Conservation (phyloP, 257 asterid genomes). For the Lycium barbarum region DNA sequence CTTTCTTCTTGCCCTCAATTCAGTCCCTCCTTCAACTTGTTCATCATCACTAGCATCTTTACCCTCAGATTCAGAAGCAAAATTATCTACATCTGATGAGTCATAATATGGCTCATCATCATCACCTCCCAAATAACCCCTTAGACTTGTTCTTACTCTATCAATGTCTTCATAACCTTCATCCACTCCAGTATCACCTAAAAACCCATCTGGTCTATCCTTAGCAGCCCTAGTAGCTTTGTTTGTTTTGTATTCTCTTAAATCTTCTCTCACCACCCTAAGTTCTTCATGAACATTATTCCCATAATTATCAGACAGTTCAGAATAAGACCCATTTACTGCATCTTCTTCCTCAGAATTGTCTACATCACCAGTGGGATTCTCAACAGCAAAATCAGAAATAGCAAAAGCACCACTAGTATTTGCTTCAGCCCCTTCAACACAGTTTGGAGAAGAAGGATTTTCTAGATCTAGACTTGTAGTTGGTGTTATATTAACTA, state of each 20-base stretch:
- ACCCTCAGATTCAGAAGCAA: background rate
- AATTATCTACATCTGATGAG: background rate
- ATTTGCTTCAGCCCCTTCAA: background rate
- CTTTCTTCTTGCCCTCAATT: background rate
- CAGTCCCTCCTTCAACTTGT: background rate
- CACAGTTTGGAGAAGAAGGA: background rate
- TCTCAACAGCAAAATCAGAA: too few relatives aligned
- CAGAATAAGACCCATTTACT: background rate
- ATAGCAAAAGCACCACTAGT: too few relatives aligned
- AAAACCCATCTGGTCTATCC: background rate
- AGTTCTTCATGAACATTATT: background rate
- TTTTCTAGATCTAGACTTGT: background rate
- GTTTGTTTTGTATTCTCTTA: background rate
- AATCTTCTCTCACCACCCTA: background rate
- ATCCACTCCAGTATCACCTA: background rate
- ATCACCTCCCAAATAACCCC: background rate
- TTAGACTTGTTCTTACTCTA: background rate
- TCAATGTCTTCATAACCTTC: background rate
- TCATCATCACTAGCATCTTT: background rate
- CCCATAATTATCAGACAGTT: background rate
- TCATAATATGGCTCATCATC: background rate
- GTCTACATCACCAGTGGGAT: background rate
- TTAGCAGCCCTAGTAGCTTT: too few relatives aligned
- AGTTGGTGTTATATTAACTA: background rate
- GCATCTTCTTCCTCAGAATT: background rate